Evolutionary conservation across 805 yeast species (phyloP).

Genomic region (Priceomyces carsonii): DNA sequence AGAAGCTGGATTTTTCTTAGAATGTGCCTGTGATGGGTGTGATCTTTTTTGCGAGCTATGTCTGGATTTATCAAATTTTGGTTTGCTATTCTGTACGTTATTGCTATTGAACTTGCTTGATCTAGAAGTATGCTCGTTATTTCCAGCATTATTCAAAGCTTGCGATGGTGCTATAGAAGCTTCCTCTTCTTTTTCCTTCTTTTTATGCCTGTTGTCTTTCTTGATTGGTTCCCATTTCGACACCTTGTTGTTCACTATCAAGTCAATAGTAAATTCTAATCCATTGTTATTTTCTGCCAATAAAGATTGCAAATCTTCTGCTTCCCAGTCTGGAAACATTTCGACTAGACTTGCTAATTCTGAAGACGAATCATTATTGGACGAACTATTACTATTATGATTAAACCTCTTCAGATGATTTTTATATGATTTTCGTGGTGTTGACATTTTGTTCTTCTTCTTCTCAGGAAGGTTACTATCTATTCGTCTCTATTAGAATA

Average conservation of each 20-base stretch:
- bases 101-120: conserved; percentile 10
- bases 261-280: conserved; percentile 77
- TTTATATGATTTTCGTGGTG: conserved; percentile 44
- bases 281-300: conserved; percentile 73
- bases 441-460: conserved; percentile 15
- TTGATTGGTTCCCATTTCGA: conserved; percentile 93
- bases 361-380: conserved; percentile 18
- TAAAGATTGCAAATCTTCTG: conserved; percentile 76
- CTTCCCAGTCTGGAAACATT: conserved; percentile 93
- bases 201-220: conserved; percentile 58
- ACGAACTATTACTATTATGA: conserved; percentile 14
- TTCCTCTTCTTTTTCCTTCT: conserved; percentile 29
- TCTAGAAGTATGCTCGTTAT: conserved; percentile 12
- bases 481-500: conserved; percentile 7
- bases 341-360: conserved; percentile 66
- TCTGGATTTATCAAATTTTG: conserved; percentile 12
- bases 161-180: conserved; percentile 8
- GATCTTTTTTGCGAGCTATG: conserved; percentile 9
- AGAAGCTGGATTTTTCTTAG: conserved; percentile 8
- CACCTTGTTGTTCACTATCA: conserved; percentile 87
- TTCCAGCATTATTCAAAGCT: conserved; percentile 15
- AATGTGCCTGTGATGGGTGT: conserved; percentile 12
- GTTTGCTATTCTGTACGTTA: conserved; percentile 9
- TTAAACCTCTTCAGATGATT: conserved; percentile 48
- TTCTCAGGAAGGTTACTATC: conserved; percentile 7